phyloP scores from a whole-genome alignment of 352 stramenopile genomes.

The Thalassiosira hispida region DNA sequence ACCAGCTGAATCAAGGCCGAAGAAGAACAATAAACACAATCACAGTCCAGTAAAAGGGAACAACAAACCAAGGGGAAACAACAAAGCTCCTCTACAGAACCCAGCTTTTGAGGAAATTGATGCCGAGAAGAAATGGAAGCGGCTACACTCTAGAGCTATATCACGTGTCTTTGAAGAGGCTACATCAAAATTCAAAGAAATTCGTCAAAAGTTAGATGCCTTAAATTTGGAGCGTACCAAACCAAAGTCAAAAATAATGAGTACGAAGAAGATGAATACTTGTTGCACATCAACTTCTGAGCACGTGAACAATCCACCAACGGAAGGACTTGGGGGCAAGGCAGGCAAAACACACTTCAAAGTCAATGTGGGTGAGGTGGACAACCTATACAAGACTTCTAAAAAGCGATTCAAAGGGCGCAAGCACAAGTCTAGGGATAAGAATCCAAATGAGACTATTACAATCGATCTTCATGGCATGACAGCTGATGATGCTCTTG shows the following conservation, averaged over 20 bases:
- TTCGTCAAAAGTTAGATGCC: slow-evolving; percentile 22
- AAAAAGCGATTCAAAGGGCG: neutral
- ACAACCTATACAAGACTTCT: slow-evolving; percentile 43
- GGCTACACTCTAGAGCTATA: slow-evolving; percentile 5
- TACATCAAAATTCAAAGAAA: slow-evolving; percentile 33
- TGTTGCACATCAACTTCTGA: neutral
- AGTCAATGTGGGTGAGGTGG: slow-evolving; percentile 21
- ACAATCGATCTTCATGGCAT: slow-evolving; percentile 31
- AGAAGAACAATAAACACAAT: no score
- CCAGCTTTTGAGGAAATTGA: neutral
- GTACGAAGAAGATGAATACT: neutral
- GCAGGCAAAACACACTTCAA: slow-evolving; percentile 29
- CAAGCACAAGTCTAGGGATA: neutral
- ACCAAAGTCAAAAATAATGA: neutral
- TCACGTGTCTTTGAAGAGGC: slow-evolving; percentile 29
- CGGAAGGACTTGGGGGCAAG: slow-evolving; percentile 22
- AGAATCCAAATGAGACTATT: neutral
- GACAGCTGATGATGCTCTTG: slow-evolving; percentile 21
- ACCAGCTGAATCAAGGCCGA: no score
- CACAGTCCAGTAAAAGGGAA: no score
- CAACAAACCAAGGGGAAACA: no score
- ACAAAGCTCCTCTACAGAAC: no score
- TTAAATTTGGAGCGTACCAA: slow-evolving; percentile 19
- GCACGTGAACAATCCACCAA: slow-evolving; percentile 7
- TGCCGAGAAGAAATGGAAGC: no score